These are phyloP conservation scores for Xerocomus cyaneibrunnescens DNA, from an alignment of 1,284 basidiomycete genomes.

Conservation along the genomic window DNA sequence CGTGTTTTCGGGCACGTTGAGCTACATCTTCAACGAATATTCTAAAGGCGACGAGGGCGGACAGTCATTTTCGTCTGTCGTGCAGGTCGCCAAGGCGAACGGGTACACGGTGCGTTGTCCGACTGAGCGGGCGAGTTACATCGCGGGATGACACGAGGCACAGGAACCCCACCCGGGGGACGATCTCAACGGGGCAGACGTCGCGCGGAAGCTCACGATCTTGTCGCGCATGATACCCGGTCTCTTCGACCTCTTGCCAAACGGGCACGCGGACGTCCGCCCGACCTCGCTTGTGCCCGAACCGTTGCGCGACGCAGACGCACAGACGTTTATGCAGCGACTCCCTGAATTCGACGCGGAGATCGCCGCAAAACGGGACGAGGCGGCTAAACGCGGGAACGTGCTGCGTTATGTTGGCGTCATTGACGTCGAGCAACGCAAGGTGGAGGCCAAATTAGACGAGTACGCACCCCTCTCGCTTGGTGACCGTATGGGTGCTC, in stretches of 20 bases:
- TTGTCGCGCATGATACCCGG: slow-evolving; percentile 76
- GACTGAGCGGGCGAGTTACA: neutral
- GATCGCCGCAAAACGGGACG: slow-evolving; percentile 73
- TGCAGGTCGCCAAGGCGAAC: slow-evolving; percentile 85
- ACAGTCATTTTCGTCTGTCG: slow-evolving; percentile 84
- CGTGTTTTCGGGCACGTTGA: slow-evolving; percentile 93
- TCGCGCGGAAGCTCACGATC: slow-evolving; percentile 96
- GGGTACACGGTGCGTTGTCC: slow-evolving; percentile 78
- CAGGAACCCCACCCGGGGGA: slow-evolving; percentile 97
- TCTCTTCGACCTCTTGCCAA: slow-evolving; percentile 54
- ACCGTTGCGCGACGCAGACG: slow-evolving; percentile 68
- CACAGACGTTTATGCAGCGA: slow-evolving; percentile 79
- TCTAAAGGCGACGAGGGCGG: slow-evolving; percentile 62
- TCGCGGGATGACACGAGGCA: neutral
- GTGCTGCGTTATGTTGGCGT: slow-evolving; percentile 96
- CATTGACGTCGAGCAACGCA: slow-evolving; percentile 64
- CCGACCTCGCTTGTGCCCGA: slow-evolving; percentile 87
- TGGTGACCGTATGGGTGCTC: neutral
- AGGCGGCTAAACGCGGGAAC: slow-evolving; percentile 75
- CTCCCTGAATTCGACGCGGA: slow-evolving; percentile 85
- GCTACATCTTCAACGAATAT: slow-evolving; percentile 99
- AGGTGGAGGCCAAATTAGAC: slow-evolving; percentile 77
- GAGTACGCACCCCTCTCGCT: slow-evolving; percentile 50
- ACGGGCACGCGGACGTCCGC: slow-evolving; percentile 78
- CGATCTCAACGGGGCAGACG: slow-evolving; percentile 95